Evolutionary conservation across 129 eudicot genomes (phyloP).

Genomic region (Pseudognaphalium luteoalbum): DNA sequence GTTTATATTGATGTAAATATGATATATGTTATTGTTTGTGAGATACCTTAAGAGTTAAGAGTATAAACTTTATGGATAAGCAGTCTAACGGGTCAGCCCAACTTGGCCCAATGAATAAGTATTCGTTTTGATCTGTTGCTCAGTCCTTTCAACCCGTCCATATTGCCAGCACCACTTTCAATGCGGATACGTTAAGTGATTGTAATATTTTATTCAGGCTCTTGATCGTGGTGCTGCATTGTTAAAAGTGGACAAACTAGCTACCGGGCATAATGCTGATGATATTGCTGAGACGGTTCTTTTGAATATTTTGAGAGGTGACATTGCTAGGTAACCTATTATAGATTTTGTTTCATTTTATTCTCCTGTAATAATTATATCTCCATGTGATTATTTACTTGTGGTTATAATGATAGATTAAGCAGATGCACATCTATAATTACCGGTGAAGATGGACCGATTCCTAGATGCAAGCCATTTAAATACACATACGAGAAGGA

Average conservation of each 20-base stretch:
- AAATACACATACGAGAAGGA: slow-evolving; percentile 97
- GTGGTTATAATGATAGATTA: slow-evolving; percentile 49
- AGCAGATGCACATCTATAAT: slow-evolving; percentile 93
- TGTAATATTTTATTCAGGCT: slow-evolving; percentile 46
- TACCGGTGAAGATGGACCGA: slow-evolving; percentile 99
- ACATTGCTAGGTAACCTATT: slow-evolving; percentile 78
- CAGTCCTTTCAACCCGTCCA: not conserved
- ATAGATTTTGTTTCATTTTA: not conserved
- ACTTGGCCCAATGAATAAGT: not conserved
- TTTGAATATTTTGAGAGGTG: slow-evolving; percentile 89
- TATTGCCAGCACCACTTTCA: too few relatives aligned
- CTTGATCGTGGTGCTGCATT: slow-evolving; percentile 98
- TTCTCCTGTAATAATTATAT: not conserved
- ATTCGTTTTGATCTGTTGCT: not conserved
- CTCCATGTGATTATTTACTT: slow-evolving; percentile 8
- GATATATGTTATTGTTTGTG: too few relatives aligned
- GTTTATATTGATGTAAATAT: not conserved
- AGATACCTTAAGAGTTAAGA: too few relatives aligned
- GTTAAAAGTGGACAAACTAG: slow-evolving; percentile 90
- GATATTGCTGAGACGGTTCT: slow-evolving; percentile 97
- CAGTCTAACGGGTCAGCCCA: not conserved
- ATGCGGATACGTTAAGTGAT: too few relatives aligned
- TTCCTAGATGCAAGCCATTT: slow-evolving; percentile 99
- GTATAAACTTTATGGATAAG: not conserved
- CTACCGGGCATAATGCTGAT: slow-evolving; percentile 96